Evolutionary conservation across 306 rosid species (phyloP).

Genomic region (Casuarina cunninghamiana): DNA sequence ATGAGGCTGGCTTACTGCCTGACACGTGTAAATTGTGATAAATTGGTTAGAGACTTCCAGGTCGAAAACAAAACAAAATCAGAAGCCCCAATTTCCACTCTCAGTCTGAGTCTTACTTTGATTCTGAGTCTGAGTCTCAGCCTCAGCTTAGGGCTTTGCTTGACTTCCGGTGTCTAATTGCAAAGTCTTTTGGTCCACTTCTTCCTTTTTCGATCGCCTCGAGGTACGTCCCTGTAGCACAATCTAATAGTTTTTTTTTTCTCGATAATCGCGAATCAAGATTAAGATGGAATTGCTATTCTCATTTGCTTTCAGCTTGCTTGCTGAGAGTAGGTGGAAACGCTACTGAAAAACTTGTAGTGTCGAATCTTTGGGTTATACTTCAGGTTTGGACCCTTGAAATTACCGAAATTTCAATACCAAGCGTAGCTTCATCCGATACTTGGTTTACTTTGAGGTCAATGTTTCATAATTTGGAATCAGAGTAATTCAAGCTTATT

Average conservation of each 20-base stretch:
- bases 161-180: not conserved
- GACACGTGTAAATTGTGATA: not conserved
- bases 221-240: not conserved
- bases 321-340: not conserved
- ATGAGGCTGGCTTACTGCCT: not conserved
- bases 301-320: not conserved
- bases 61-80: not conserved
- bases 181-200: not conserved
- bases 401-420: not conserved
- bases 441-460: not conserved
- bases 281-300: not conserved
- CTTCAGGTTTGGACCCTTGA: not conserved
- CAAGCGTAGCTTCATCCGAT: not conserved
- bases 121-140: not conserved
- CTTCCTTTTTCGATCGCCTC: not conserved
- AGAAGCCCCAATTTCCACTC: not conserved
- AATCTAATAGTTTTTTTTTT: not conserved
- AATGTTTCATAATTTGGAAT: not conserved
- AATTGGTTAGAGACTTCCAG: too few relatives aligned
- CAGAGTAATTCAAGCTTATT: not conserved
- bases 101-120: not conserved
- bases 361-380: not conserved
- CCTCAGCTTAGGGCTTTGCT: not conserved
- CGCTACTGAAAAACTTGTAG: not conserved
- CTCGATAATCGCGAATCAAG: not conserved